Base-by-base conservation (phyloP, 2,329 filamentous ascomycete genomes). In the Phialophora expanda region DNA sequence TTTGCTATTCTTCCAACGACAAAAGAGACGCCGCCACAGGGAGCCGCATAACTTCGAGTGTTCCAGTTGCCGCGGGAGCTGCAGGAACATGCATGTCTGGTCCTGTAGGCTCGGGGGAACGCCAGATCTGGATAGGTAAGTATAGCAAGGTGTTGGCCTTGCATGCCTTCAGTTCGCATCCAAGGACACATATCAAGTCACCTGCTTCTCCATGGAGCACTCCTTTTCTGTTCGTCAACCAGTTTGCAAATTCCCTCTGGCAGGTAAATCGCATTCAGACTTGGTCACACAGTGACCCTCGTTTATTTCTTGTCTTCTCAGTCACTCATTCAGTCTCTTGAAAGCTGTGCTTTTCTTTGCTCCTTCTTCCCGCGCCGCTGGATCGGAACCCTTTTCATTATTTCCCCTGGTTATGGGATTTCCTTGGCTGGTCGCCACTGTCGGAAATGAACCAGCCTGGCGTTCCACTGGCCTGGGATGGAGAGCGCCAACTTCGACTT, bases 361-460 rank as follows among this genome's bases (percentile, higher is more conserved):
- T 28, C 48, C 20, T 26, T 55, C 17, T 55, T 11, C 17, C 28
- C 24, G 17, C 53, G 28, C 51, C 53, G 53, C 28, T 55, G 53
- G 11, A 55, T 55, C 28, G 53, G 53, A 11, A n/a, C 28, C 8
- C 11, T 20, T 32, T 20, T 32, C 53, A 28, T 20, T 20, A 22
- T 14, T 28, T 22, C n/a, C 3, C 38, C 24, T 57, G 9, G 48
- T 55, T 32, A 34, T 34, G 53, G 26, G 28, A 20, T 30, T 20
- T 55, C 4, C 53, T 14, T 55, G 53, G 28, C 53, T 55, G 24
- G 12, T 9, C 53, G 50, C 51, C 59, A 32, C 59, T 17, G 22
- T 32, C 32, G 17, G 12, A 38, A 30, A 62, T 62, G 59, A 22
- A 62, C 11, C 59, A 62, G 7, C 24, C 38, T 26, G 38, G n/a